Percentiles rank a stretch among this genome's conserved stretches.
These are phyloP conservation scores for Ophiostoma montium DNA, from an alignment of 2,329 filamentous ascomycete genomes.

Conservation along the genomic window DNA sequence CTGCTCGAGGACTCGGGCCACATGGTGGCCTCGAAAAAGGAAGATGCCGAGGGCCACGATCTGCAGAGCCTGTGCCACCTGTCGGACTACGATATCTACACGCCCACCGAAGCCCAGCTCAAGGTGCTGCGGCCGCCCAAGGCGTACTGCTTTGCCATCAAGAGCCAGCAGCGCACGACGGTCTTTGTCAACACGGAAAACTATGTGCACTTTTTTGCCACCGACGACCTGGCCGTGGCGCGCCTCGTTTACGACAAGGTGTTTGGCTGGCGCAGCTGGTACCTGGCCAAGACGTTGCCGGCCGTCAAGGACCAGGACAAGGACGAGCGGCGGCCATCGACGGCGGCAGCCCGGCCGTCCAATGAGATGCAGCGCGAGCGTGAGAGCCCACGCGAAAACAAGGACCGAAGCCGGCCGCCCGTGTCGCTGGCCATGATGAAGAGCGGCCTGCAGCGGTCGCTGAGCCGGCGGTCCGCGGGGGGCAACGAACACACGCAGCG, in stretches of 20 bases:
- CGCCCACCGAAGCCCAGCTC: conserved; percentile 52
- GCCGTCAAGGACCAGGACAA: not conserved
- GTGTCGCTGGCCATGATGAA: conserved; percentile 3
- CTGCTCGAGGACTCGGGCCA: conserved; percentile 31
- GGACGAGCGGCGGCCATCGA: not conserved
- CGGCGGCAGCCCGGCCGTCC: not conserved
- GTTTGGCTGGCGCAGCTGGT: conserved; percentile 84
- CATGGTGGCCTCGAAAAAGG: not conserved
- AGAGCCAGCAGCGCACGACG: conserved; percentile 77
- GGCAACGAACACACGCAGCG: conserved; percentile 20
- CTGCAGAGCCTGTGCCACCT: conserved; percentile 62
- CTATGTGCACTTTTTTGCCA: conserved; percentile 85
- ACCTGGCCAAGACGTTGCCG: conserved; percentile 39
- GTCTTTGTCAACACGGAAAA: conserved; percentile 73
- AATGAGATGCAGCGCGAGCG: not conserved
- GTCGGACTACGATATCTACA: conserved; percentile 87
- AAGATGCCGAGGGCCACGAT: not conserved
- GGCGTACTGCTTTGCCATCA: conserved; percentile 73
- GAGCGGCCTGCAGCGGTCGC: conserved; percentile 21
- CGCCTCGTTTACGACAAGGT: conserved; percentile 56
- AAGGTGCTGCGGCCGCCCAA: conserved; percentile 72
- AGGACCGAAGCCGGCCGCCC: not conserved
- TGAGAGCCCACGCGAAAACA: not conserved
- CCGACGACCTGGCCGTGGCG: conserved; percentile 54
- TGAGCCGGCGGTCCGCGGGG: conserved; percentile 1